A percentile compares a stretch with the other conserved stretches of the same genome.
Evolutionary conservation across 2,329 filamentous ascomycete genomes (phyloP).

Genomic region (Fusarium papillatum): DNA sequence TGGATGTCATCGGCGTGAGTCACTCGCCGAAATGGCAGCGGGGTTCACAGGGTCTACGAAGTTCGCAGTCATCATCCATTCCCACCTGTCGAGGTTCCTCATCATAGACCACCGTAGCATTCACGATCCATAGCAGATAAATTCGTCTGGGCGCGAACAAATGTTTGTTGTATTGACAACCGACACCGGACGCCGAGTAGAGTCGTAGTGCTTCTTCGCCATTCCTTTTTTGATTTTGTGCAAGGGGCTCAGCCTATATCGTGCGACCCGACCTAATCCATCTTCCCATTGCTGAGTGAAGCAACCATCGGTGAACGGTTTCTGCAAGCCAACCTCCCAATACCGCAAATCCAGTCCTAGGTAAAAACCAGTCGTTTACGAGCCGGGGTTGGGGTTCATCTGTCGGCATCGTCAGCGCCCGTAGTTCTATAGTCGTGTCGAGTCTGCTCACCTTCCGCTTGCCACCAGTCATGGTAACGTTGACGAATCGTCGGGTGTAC

Average conservation of each 20-base stretch:
- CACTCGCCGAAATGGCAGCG: conserved; percentile 31
- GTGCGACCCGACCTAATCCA: conserved; percentile 53
- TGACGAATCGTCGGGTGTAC: conserved; percentile 98
- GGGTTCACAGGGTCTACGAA: conserved; percentile 19
- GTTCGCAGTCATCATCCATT: background rate
- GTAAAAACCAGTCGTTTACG: conserved; percentile 60
- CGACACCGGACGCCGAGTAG: conserved; percentile 57
- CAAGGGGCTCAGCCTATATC: conserved; percentile 51
- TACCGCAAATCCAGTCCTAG: conserved; percentile 44
- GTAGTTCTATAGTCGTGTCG: background rate
- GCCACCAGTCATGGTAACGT: conserved; percentile 96
- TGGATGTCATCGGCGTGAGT: conserved; percentile 38
- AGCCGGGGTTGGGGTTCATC: conserved; percentile 91
- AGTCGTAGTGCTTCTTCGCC: conserved; percentile 55
- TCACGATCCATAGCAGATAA: conserved; percentile 21
- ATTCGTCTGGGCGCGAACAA: conserved; percentile 44
- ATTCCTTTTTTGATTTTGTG: conserved; percentile 42
- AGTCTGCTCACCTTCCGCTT: conserved; percentile 88
- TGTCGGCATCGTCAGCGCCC: conserved; percentile 52
- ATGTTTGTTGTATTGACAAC: conserved; percentile 57
- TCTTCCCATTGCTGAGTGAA: conserved; percentile 50
- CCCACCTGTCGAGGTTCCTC: background rate
- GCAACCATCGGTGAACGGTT: conserved; percentile 49
- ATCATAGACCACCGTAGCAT: conserved; percentile 11
- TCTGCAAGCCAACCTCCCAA: conserved; percentile 47